A percentile compares a stretch with the other conserved stretches of the same genome.
Conservation (phyloP, 768 basidiomycete genomes). For the Epithele typhae region DNA sequence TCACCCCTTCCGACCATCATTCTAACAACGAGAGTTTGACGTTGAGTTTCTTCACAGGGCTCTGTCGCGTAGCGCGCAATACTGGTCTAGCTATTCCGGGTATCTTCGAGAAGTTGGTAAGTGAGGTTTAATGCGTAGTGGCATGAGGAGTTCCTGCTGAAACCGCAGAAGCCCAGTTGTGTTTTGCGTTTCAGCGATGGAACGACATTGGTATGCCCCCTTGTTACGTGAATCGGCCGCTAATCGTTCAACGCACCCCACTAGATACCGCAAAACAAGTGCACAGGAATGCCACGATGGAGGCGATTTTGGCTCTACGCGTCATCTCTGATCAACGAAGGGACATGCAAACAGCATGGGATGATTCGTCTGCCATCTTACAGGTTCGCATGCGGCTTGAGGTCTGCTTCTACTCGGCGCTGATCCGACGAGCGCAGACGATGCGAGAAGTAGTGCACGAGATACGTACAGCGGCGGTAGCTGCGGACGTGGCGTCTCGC, state of each 20-base stretch:
- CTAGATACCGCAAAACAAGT: conserved; percentile 61
- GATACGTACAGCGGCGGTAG: conserved; percentile 6
- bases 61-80: conserved; percentile 71
- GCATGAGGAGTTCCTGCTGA: too few species aligned
- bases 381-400: too few species aligned
- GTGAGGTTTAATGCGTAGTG: too few species aligned
- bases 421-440: conserved; percentile 7
- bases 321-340: conserved; percentile 44
- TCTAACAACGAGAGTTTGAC: too few species aligned
- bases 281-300: conserved; percentile 60
- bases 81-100: conserved; percentile 84
- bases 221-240: conserved; percentile 3
- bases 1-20: neutral
- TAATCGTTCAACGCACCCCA: neutral
- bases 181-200: conserved; percentile 70
- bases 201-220: conserved; percentile 60
- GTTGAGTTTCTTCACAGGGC: conserved; percentile 40
- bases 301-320: conserved; percentile 48
- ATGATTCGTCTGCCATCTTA: conserved; percentile 20
- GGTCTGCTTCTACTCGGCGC: too few species aligned
- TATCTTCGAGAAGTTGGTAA: conserved; percentile 75
- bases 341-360: conserved; percentile 22
- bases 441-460: conserved; percentile 3
- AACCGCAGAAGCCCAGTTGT: conserved; percentile 56
- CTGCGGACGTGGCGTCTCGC: neutral